These are phyloP conservation scores for Apiospora marii DNA, from an alignment of 2,329 filamentous ascomycete species.

Conservation along the genomic window DNA sequence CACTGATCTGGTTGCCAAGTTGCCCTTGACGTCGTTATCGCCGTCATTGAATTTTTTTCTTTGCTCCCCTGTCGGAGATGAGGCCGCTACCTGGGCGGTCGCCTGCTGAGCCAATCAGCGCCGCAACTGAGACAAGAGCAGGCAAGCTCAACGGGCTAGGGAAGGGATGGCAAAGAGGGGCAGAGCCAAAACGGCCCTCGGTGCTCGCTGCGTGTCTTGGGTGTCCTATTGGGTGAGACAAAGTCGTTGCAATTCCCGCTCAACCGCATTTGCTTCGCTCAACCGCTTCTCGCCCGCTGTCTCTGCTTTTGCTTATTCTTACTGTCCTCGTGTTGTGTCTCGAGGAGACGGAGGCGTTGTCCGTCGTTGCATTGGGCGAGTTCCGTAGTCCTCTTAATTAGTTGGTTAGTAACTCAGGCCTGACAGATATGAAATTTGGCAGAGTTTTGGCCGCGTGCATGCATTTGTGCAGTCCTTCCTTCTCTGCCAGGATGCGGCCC, in stretches of 20 bases:
- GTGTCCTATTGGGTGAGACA: neutral
- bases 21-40: neutral
- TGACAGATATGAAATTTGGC: no score
- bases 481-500: neutral
- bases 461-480: neutral
- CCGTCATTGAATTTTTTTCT: neutral
- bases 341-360: neutral
- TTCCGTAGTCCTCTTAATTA: neutral
- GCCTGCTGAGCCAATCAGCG: conserved; percentile 5
- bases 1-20: neutral
- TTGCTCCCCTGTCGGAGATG: neutral
- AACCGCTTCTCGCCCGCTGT: neutral
- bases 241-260: conserved; percentile 4
- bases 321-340: neutral
- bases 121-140: neutral
- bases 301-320: neutral
- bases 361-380: conserved; percentile 18
- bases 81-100: neutral
- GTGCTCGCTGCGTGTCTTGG: neutral
- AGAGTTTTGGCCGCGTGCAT: neutral
- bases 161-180: conserved; percentile 10
- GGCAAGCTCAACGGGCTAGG: neutral
- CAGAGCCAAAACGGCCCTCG: neutral
- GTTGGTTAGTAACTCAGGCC: no score
- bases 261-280: neutral